Conservation (phyloP, 2,329 filamentous ascomycete species). For the Aspergillus ochraceoroseus region DNA sequence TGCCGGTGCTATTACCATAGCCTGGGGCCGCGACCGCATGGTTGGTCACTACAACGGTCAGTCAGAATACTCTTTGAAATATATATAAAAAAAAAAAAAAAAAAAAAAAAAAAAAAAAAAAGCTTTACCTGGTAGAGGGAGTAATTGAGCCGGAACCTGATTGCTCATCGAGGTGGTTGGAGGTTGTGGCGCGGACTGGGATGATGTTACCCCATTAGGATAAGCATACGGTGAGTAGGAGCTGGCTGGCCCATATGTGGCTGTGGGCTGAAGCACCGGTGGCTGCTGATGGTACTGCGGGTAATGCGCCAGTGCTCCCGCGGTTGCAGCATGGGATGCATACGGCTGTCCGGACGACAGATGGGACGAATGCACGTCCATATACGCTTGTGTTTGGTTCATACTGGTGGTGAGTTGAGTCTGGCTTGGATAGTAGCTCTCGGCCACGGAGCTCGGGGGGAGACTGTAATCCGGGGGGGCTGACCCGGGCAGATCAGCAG, state of each 20-base stretch:
- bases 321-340: slow-evolving; percentile 70
- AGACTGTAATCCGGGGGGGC: slow-evolving; percentile 34
- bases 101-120: no score
- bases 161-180: slow-evolving; percentile 66
- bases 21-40: slow-evolving; percentile 33
- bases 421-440: slow-evolving; percentile 42
- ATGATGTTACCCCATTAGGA: slow-evolving; percentile 71
- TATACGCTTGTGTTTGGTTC: slow-evolving; percentile 76
- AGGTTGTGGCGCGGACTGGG: slow-evolving; percentile 62
- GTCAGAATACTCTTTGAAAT: no score
- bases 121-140: slow-evolving; percentile 56
- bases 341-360: slow-evolving; percentile 73
- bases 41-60: slow-evolving; percentile 34
- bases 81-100: no score
- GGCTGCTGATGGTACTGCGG: slow-evolving; percentile 67
- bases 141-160: slow-evolving; percentile 62
- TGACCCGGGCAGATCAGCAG: slow-evolving; percentile 49
- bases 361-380: slow-evolving; percentile 75
- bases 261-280: slow-evolving; percentile 66
- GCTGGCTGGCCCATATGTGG: slow-evolving; percentile 60
- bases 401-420: slow-evolving; percentile 52
- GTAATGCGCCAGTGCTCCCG: slow-evolving; percentile 69
- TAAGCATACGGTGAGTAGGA: slow-evolving; percentile 70
- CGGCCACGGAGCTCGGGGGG: slow-evolving; percentile 33
- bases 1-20: slow-evolving; percentile 39